Percentiles rank a stretch among this genome's conserved stretches.
Conservation (phyloP, 768 basidiomycete species). For the Pisolithus marmoratus region DNA sequence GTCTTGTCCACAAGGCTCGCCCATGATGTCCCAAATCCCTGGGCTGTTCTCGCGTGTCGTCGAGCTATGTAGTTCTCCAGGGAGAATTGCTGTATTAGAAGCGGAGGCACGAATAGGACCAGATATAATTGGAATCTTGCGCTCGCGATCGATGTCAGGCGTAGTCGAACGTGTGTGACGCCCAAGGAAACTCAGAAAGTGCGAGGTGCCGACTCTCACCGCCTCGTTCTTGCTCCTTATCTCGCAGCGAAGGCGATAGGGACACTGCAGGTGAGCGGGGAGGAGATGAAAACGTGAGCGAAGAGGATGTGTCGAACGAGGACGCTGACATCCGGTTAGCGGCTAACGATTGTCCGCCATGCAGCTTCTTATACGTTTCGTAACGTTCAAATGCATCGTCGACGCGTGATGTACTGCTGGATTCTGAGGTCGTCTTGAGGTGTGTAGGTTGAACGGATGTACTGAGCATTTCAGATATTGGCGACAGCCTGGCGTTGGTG, state of each 20-base stretch:
- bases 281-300: slow-evolving; percentile 31
- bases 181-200: slow-evolving; percentile 59
- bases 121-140: slow-evolving; percentile 54
- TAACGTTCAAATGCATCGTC: slow-evolving; percentile 91
- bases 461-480: neutral
- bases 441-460: slow-evolving; percentile 1
- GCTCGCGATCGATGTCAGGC: slow-evolving; percentile 43
- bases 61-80: slow-evolving; percentile 3
- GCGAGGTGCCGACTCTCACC: slow-evolving; percentile 35
- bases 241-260: slow-evolving; percentile 24
- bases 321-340: slow-evolving; percentile 56
- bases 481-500: neutral
- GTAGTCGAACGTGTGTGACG: slow-evolving; percentile 41
- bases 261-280: slow-evolving; percentile 33
- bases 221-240: slow-evolving; percentile 27
- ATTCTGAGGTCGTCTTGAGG: slow-evolving; percentile 10
- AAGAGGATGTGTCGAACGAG: slow-evolving; percentile 42
- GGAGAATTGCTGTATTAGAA: slow-evolving; percentile 8
- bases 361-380: slow-evolving; percentile 67
- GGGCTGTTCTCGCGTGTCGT: slow-evolving; percentile 46
- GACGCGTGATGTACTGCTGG: slow-evolving; percentile 25
- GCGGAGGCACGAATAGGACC: slow-evolving; percentile 48
- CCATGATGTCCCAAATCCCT: slow-evolving; percentile 78
- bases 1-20: slow-evolving; percentile 84
- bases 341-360: slow-evolving; percentile 20